phyloP scores from a whole-genome alignment of 2,329 filamentous ascomycete genomes.

The Colletotrichum neosansevieriae region DNA sequence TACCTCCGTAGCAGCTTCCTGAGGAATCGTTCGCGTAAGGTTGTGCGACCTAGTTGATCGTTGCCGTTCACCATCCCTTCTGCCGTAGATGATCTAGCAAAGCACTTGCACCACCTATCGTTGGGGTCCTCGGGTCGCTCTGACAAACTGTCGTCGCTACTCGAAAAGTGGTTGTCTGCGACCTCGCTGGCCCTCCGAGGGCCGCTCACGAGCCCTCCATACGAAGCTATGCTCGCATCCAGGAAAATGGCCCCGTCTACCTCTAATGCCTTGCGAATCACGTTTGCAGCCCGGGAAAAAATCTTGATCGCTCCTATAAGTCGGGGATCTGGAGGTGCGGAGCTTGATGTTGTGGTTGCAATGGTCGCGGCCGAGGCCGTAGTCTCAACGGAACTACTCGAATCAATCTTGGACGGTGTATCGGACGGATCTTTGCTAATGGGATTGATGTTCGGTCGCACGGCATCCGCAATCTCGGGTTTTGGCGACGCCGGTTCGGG shows the following conservation, averaged over 20 bases:
- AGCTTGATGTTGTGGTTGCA: conserved; percentile 36
- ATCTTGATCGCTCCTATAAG: conserved; percentile 43
- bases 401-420: conserved; percentile 23
- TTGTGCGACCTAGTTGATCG: conserved; percentile 39
- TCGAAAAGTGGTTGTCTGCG: conserved; percentile 38
- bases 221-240: conserved; percentile 44
- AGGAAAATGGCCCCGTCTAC: conserved; percentile 42
- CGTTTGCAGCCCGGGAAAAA: conserved; percentile 58
- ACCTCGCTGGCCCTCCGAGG: conserved; percentile 34
- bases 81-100: conserved; percentile 53
- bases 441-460: conserved; percentile 35
- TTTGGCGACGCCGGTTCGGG: not conserved
- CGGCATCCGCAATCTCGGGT: not conserved
- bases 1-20: conserved; percentile 57
- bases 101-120: conserved; percentile 47
- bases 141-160: conserved; percentile 43
- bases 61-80: conserved; percentile 48
- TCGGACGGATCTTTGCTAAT: conserved; percentile 5
- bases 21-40: conserved; percentile 55
- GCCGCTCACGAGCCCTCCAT: conserved; percentile 46
- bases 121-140: conserved; percentile 28
- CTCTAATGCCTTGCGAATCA: conserved; percentile 56
- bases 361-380: conserved; percentile 28
- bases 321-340: conserved; percentile 37
- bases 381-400: conserved; percentile 36